A percentile compares a stretch with the other conserved stretches of the same genome.
Evolutionary conservation across 805 yeast genomes (phyloP).

Genomic region (Metschnikowia baotianmanensis): DNA sequence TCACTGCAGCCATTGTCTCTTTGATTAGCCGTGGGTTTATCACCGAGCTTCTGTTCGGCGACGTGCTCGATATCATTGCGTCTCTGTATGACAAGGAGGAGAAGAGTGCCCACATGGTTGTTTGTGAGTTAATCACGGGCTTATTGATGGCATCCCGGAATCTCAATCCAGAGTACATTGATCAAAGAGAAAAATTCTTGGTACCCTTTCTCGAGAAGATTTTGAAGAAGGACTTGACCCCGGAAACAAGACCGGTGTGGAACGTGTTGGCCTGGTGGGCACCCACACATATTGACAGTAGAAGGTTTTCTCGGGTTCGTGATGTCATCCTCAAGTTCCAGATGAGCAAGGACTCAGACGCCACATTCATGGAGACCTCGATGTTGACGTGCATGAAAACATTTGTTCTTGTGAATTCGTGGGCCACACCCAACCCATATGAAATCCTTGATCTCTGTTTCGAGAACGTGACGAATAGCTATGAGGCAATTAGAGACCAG

Average conservation of each 20-base stretch:
- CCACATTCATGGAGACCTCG: slow-evolving; percentile 65
- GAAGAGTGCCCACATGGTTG: slow-evolving; percentile 70
- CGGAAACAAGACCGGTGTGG: slow-evolving; percentile 77
- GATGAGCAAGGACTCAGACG: slow-evolving; percentile 49
- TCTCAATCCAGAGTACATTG: slow-evolving; percentile 33
- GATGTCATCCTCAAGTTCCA: slow-evolving; percentile 45
- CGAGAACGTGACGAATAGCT: slow-evolving; percentile 58
- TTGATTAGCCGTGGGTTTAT: slow-evolving; percentile 47
- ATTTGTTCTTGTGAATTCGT: slow-evolving; percentile 47
- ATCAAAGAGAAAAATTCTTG: slow-evolving; percentile 46
- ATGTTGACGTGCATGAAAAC: slow-evolving; percentile 55
- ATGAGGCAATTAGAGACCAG: slow-evolving; percentile 67
- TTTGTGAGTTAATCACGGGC: slow-evolving; percentile 69
- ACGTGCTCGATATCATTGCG: slow-evolving; percentile 50
- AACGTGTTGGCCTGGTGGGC: slow-evolving; percentile 71
- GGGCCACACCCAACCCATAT: slow-evolving; percentile 54
- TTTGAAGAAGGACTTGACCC: slow-evolving; percentile 60
- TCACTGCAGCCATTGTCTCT: slow-evolving; percentile 49
- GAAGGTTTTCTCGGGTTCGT: slow-evolving; percentile 60
- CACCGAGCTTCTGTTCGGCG: slow-evolving; percentile 45
- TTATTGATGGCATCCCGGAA: slow-evolving; percentile 49
- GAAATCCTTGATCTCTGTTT: slow-evolving; percentile 43
- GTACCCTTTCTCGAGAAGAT: slow-evolving; percentile 43
- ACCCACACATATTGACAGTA: slow-evolving; percentile 60
- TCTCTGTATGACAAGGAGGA: slow-evolving; percentile 61